A percentile compares a stretch with the other conserved stretches of the same genome.
Evolutionary conservation across 2,329 filamentous ascomycete species (phyloP).

Genomic region (Fusarium tuaranense): DNA sequence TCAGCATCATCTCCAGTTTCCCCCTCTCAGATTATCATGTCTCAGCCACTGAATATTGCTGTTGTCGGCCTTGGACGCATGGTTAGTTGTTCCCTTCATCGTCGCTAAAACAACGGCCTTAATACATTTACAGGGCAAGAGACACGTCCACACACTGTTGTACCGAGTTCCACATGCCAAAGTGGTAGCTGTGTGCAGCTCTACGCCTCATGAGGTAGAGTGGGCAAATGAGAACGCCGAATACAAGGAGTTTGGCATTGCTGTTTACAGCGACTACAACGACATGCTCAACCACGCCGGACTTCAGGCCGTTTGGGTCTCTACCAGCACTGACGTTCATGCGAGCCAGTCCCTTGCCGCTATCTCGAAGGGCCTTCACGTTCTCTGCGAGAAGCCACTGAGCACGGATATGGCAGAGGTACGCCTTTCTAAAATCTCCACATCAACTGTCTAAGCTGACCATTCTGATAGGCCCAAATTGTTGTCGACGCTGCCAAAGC

Average conservation of each 20-base stretch:
- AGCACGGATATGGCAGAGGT: constrained; percentile 61
- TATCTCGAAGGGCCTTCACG: constrained; percentile 24
- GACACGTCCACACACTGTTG: constrained; percentile 27
- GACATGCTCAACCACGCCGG: constrained; percentile 31
- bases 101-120: too few species aligned
- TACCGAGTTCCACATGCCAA: constrained; percentile 31
- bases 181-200: constrained; percentile 30
- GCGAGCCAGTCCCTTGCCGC: constrained; percentile 26
- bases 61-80: constrained; percentile 36
- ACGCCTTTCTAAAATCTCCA: constrained; percentile 24
- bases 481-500: constrained; percentile 67
- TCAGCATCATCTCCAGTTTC: too few species aligned
- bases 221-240: constrained; percentile 27
- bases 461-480: constrained; percentile 60
- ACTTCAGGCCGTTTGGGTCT: constrained; percentile 33
- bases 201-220: constrained; percentile 9
- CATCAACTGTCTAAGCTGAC: background rate
- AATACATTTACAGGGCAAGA: too few species aligned
- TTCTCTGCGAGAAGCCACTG: constrained; percentile 38
- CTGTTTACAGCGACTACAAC: constrained; percentile 26
- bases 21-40: constrained; percentile 1
- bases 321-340: constrained; percentile 32
- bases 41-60: constrained; percentile 25
- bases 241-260: constrained; percentile 25
- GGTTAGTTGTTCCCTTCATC: constrained; percentile 7